Evolutionary conservation across 306 rosid species (phyloP), one percentile per base, ranked within the genome.

Genomic region (Hippophae gyantsensis): DNA sequence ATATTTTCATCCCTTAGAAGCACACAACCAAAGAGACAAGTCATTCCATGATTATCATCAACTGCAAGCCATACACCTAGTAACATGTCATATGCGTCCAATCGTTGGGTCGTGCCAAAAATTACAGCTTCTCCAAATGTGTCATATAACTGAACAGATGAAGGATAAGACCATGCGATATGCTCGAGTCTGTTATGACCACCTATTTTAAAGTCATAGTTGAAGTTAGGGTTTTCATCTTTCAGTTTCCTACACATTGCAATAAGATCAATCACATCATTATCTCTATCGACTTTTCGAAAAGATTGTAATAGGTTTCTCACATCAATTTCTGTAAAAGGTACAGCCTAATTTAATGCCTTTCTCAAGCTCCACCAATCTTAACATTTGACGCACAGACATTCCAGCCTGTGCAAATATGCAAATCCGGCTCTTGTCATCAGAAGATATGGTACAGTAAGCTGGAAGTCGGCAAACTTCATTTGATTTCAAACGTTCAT

Each of bases 331-430:
- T 85, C 95, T 13, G 88, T 79, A 78, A 85, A 89, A 14, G 90
- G 81, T 48, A 65, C 97, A 89, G 25, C 97, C 97, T 32, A 83
- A 81, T 64, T 89, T 89, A 64, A 89, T 38, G 25, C 95, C 97
- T 74, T 85, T 89, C 85, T 89, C 86, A 40, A 89, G 79, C 71
- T 89, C 95, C 89, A 89, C 77, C 67, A 89, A 69, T 74, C 97
- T 81, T 63, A 89, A 56, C 97, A 89, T 89, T 70, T 89, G 96
- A 48, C 95, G 78, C 49, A 82, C 96, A 5, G 96, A 85, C 96
- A 89, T 89, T 64, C 95, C 95, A 56, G 96, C 96, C 70, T 85
- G 85, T 43, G 94, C 96, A 76, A 83, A 89, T 82, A 83, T 77
- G 69, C 96, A 89, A 61, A 89, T 85, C 61, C 84, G 85, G 54